Base-by-base conservation (phyloP, 257 asterid species). In the Dorcoceras hygrometricum region DNA sequence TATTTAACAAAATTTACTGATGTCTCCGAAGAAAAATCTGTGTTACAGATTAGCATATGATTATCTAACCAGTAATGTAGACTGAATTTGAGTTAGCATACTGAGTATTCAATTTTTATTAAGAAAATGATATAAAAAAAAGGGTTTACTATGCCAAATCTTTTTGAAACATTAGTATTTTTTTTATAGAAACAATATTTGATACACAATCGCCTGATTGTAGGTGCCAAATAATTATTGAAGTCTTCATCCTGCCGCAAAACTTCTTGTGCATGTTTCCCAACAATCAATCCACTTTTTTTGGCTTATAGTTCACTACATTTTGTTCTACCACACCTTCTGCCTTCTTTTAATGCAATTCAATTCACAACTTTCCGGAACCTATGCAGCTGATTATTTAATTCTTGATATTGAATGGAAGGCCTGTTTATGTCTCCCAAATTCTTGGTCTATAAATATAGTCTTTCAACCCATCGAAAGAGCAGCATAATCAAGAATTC, bases 191-290 rank as follows among this genome's bases (percentile, higher is more conserved):
- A n/a, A n/a, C n/a, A n/a, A n/a, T n/a, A n/a, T n/a, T n/a, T n/a
- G n/a, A n/a, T n/a, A n/a, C n/a, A n/a, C n/a, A n/a, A n/a, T n/a
- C n/a, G n/a, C n/a, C n/a, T n/a, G n/a, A n/a, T n/a, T n/a, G n/a
- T n/a, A n/a, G n/a, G n/a, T n/a, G n/a, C n/a, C n/a, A n/a, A n/a
- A 28, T 28, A 28, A 28, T 28, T 28, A 28, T 28, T n/a, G 36
- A 31, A 69, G 32, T 66, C 67, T 76, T 53, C 73, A 76, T 43
- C 70, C 77, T 27, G 58, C 76, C 82, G 76, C 66, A 77, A 79
- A 75, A 80, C 39, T 77, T 80, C 85, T 74, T 80, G 83, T 80
- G 88, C 77, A 70, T 69, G 43, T 51, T 46, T 31, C 19, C 70
- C 54, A 31, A 54, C 78, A 79, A 69, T 82, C 50, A 79, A 76